These are phyloP conservation scores for Paradendryphiella salina DNA, from an alignment of 2,329 filamentous ascomycete genomes.

Conservation along the genomic window DNA sequence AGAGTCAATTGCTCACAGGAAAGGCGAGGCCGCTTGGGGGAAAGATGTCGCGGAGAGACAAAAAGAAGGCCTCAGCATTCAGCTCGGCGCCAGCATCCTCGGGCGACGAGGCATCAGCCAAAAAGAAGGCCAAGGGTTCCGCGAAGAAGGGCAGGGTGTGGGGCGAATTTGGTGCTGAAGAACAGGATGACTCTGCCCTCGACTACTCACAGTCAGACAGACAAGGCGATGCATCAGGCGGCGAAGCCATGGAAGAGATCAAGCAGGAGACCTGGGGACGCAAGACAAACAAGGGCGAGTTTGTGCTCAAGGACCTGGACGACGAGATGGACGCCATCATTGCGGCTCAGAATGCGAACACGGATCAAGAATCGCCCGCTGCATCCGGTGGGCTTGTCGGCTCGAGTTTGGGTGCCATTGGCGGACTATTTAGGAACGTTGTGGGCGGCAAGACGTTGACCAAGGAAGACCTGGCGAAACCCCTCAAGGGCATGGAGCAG, in stretches of 20 bases:
- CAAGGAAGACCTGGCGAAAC: slow-evolving; percentile 84
- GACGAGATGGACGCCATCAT: slow-evolving; percentile 92
- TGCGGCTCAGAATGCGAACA: slow-evolving; percentile 70
- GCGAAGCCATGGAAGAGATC: slow-evolving; percentile 70
- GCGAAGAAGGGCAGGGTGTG: slow-evolving; percentile 88
- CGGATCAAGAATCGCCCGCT: slow-evolving; percentile 30
- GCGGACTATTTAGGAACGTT: slow-evolving; percentile 89
- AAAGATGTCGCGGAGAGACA: slow-evolving; percentile 79
- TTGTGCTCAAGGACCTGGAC: slow-evolving; percentile 88
- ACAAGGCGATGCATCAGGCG: slow-evolving; percentile 53
- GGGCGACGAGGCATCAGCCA: slow-evolving; percentile 72
- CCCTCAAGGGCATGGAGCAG: slow-evolving; percentile 94
- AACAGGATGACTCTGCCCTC: slow-evolving; percentile 74
- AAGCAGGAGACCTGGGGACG: slow-evolving; percentile 82
- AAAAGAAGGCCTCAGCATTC: slow-evolving; percentile 63
- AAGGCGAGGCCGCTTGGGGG: slow-evolving; percentile 70
- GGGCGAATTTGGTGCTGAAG: slow-evolving; percentile 89
- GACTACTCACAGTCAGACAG: slow-evolving; percentile 80
- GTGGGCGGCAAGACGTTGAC: slow-evolving; percentile 92
- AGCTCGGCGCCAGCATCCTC: slow-evolving; percentile 70
- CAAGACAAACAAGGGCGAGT: slow-evolving; percentile 83
- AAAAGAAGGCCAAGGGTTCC: slow-evolving; percentile 62
- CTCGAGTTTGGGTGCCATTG: slow-evolving; percentile 78
- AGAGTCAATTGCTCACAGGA: slow-evolving; percentile 68
- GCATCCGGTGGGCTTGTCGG: slow-evolving; percentile 68